phyloP scores from a whole-genome alignment of 148 eudicot genomes.

The Tetragonia tetragonoides region DNA sequence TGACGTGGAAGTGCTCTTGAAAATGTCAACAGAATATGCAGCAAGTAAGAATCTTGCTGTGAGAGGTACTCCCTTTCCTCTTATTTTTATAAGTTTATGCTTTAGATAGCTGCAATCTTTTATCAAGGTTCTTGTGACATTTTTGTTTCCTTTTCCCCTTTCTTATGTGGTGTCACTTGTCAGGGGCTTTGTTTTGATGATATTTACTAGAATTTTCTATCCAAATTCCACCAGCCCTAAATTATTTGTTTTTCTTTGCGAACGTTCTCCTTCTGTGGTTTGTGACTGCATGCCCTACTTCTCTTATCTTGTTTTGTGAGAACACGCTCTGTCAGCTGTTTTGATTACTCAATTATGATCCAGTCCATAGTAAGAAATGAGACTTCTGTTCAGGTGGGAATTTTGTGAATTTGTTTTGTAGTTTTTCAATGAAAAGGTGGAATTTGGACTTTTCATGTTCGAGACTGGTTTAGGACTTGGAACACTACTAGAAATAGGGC shows the following conservation, averaged over 20 bases:
- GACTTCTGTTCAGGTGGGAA: background rate
- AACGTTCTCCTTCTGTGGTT: no score
- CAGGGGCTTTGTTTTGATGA: no score
- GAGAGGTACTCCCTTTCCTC: slow-evolving; percentile 39
- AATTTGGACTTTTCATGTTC: background rate
- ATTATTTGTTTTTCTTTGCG: no score
- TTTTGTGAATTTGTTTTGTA: background rate
- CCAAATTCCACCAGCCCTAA: no score
- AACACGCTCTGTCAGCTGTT: background rate
- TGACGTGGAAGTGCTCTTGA: slow-evolving; percentile 52
- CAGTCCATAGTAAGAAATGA: background rate
- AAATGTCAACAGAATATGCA: slow-evolving; percentile 61
- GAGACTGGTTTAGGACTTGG: background rate
- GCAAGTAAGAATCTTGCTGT: slow-evolving; percentile 58
- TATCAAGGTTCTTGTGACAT: background rate
- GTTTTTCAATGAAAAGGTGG: background rate
- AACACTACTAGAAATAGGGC: no score
- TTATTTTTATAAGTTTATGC: background rate
- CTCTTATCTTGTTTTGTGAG: no score
- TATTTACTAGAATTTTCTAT: no score
- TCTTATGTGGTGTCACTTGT: no score
- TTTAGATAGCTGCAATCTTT: background rate
- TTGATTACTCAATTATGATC: background rate
- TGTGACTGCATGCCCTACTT: no score
- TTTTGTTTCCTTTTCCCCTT: no score